Percentiles rank a stretch among this genome's conserved stretches.
Conservation (phyloP, 108 stramenopile genomes). For the Asterionellopsis glacialis region DNA sequence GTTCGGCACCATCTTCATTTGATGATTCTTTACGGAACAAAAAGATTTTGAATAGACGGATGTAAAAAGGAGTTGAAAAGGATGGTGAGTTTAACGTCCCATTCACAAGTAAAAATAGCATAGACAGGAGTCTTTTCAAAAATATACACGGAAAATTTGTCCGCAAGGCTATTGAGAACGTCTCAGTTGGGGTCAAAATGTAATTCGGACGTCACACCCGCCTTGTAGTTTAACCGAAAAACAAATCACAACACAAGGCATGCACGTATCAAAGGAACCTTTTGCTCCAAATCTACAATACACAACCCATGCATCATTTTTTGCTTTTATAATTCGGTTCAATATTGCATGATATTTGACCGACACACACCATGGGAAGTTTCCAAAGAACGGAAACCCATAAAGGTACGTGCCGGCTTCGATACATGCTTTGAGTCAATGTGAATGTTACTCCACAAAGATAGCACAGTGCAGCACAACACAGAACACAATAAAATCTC, state of each 20-base stretch:
- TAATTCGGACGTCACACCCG: conserved; percentile 64
- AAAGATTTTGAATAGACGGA: not conserved
- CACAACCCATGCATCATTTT: not conserved
- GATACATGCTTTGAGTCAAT: conserved; percentile 53
- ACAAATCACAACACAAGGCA: not conserved
- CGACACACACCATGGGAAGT: conserved; percentile 14
- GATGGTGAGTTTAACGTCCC: no score
- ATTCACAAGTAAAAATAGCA: no score
- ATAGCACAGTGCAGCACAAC: not conserved
- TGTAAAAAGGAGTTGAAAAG: not conserved
- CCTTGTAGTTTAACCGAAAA: conserved; percentile 6
- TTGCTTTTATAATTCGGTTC: conserved; percentile 4
- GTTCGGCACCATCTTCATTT: not conserved
- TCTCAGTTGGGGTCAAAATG: conserved; percentile 31
- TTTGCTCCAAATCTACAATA: conserved; percentile 7
- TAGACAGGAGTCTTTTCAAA: no score
- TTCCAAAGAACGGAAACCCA: not conserved
- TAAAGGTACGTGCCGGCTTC: conserved; percentile 36
- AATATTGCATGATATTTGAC: conserved; percentile 57
- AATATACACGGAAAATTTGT: no score
- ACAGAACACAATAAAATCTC: not conserved
- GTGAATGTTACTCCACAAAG: not conserved
- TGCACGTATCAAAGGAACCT: conserved; percentile 1
- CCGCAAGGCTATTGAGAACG: conserved; percentile 56
- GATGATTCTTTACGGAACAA: not conserved